A percentile compares a stretch with the other conserved stretches of the same genome.
Conservation (phyloP, 805 yeast genomes). For the Lipomyces sp. region DNA sequence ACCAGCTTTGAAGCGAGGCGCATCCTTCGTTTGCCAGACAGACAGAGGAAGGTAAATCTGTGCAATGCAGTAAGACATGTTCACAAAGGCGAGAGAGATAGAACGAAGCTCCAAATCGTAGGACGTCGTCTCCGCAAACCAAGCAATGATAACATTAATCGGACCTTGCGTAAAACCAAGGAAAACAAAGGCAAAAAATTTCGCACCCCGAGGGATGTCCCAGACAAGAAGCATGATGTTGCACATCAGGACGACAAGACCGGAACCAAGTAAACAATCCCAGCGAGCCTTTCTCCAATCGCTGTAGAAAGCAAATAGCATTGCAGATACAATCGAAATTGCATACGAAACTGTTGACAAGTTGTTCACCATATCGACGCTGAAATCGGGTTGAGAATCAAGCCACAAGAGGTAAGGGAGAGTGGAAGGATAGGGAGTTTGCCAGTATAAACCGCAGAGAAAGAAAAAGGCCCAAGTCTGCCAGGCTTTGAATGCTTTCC, state of each 20-base stretch:
- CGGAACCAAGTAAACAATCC: constrained; percentile 10
- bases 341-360: constrained; percentile 1
- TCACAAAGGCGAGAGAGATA: not conserved
- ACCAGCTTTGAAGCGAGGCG: constrained; percentile 7
- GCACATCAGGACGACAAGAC: constrained; percentile 4
- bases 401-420: constrained; percentile 9
- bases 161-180: constrained; percentile 11
- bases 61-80: constrained; percentile 2
- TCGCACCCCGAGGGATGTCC: constrained; percentile 1
- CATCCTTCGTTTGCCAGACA: constrained; percentile 6
- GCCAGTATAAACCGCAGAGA: constrained; percentile 22
- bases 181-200: constrained; percentile 6
- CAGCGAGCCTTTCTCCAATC: constrained; percentile 9
- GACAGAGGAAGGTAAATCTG: not conserved
- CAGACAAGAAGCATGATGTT: not conserved
- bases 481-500: constrained; percentile 10
- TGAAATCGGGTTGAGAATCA: not conserved
- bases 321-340: constrained; percentile 2
- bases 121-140: constrained; percentile 1
- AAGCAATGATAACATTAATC: constrained; percentile 5
- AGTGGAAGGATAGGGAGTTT: constrained; percentile 5
- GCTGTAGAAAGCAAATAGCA: constrained; percentile 7
- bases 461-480: constrained; percentile 21
- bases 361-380: not conserved
- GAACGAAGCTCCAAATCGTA: constrained; percentile 5